Conservation (phyloP, 768 basidiomycete species). For the Naganishia friedmannii region DNA sequence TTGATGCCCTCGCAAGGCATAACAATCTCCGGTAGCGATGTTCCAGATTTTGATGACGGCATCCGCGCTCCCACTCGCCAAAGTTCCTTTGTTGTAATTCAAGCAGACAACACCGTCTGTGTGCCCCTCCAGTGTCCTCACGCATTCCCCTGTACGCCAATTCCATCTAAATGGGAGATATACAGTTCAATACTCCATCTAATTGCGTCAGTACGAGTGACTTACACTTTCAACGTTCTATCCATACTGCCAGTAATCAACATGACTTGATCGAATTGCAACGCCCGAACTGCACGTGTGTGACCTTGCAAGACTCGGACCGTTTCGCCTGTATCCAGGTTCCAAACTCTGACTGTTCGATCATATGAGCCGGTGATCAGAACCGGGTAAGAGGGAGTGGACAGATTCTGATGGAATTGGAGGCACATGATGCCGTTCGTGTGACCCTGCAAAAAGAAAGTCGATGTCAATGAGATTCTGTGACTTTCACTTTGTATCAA, state of each 20-base stretch:
- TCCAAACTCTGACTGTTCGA: constrained; percentile 90
- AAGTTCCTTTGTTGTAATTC: constrained; percentile 82
- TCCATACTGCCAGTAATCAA: constrained; percentile 97
- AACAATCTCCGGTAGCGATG: constrained; percentile 82
- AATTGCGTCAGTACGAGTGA: neutral
- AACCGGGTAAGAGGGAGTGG: constrained; percentile 73
- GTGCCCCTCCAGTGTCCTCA: constrained; percentile 84
- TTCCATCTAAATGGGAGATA: constrained; percentile 52
- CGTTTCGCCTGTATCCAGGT: constrained; percentile 83
- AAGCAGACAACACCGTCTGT: constrained; percentile 86
- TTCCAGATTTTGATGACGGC: constrained; percentile 81
- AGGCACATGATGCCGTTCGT: constrained; percentile 96
- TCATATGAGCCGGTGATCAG: constrained; percentile 98
- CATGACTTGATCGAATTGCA: constrained; percentile 94
- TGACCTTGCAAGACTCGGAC: constrained; percentile 83
- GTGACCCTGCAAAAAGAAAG: constrained; percentile 61
- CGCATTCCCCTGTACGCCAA: constrained; percentile 83
- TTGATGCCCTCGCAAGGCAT: constrained; percentile 83
- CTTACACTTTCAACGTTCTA: constrained; percentile 72
- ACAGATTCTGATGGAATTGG: constrained; percentile 81
- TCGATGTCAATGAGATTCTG: neutral
- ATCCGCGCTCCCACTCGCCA: constrained; percentile 90
- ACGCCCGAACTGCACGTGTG: constrained; percentile 79
- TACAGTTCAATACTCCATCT: neutral
- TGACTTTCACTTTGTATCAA: neutral